Evolutionary conservation across 768 basidiomycete genomes (phyloP).

Genomic region (Mycena epipterygia): DNA sequence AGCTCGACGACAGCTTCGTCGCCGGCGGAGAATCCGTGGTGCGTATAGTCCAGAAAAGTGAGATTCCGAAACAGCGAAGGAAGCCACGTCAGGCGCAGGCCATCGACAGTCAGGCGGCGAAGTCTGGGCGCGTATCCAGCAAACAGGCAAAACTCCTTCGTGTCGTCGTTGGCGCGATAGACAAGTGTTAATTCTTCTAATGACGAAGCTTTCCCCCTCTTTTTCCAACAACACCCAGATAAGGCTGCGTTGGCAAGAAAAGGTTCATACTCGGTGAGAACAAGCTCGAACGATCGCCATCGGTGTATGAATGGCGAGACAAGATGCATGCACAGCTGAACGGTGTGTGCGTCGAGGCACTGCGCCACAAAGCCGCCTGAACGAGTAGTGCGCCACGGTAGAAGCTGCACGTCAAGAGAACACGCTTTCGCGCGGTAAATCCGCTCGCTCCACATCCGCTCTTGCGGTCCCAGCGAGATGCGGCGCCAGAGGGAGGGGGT

Average conservation of each 20-base stretch:
- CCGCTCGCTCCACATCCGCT: slow-evolving; percentile 74
- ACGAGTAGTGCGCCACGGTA: slow-evolving; percentile 47
- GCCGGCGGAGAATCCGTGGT: slow-evolving; percentile 76
- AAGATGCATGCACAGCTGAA: slow-evolving; percentile 74
- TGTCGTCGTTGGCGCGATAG: slow-evolving; percentile 76
- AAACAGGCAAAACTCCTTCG: slow-evolving; percentile 77
- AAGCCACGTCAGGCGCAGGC: slow-evolving; percentile 73
- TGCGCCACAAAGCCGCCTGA: slow-evolving; percentile 38
- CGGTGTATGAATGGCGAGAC: slow-evolving; percentile 65
- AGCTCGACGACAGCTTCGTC: slow-evolving; percentile 70
- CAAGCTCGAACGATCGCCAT: slow-evolving; percentile 74
- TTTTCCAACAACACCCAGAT: slow-evolving; percentile 61
- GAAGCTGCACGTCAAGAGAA: slow-evolving; percentile 70
- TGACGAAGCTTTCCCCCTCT: slow-evolving; percentile 51
- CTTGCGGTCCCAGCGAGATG: slow-evolving; percentile 62
- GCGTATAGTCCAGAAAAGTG: slow-evolving; percentile 76
- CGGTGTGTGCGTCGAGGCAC: slow-evolving; percentile 49
- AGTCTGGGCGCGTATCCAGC: slow-evolving; percentile 71
- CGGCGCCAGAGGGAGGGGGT: slow-evolving; percentile 77
- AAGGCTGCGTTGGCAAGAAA: slow-evolving; percentile 80
- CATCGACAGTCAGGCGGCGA: slow-evolving; percentile 68
- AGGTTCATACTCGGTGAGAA: slow-evolving; percentile 68
- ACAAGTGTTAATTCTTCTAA: slow-evolving; percentile 71
- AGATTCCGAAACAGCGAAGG: slow-evolving; percentile 74
- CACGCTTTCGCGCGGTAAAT: slow-evolving; percentile 72